Base-by-base conservation (phyloP, 2,329 filamentous ascomycete genomes). In the Fusarium acutatum region DNA sequence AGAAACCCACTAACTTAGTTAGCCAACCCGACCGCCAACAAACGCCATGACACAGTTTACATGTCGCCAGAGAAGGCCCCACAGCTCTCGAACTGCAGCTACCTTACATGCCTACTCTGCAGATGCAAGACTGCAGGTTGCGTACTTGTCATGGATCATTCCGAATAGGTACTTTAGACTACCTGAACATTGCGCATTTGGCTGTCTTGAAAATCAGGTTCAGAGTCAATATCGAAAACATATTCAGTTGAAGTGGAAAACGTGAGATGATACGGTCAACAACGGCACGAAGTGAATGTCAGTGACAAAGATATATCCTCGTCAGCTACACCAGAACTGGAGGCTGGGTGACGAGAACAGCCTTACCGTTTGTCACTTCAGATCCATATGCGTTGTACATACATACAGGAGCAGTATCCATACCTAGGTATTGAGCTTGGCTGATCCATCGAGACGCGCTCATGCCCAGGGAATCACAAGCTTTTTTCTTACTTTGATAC, bases 51-150 rank as follows among this genome's bases (percentile, higher is more conserved):
- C 59, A 60, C 57, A 60, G 60, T 56, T 70, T 61, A 60, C 59
- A 74, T 73, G 71, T 74, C 71, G 71, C 69, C 71, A 73, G 59
- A 72, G 60, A 69, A 52, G 54, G 56, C 54, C 47, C 64, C 71
- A 54, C 71, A 67, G 60, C 63, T 62, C 71, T 71, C 56, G 71
- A 72, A 74, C 71, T 58, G 63, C 71, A 72, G 56, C 71, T 74
- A 47, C 43, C 26, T 28, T 46, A 34, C 52, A 60, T 74, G 62
- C 50, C 67, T 67, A 67, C 70, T 53, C 54, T 69, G 59, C 63
- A 64, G 44, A 53, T 53, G 43, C 50, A 43, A 58, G 50, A 58
- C 47, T 41, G 56, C 47, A 35, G 38, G 52, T 53, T 47, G 46
- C 57, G 53, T 58, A 52, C 46, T 49, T 40, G 57, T 67, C 57